phyloP scores from a whole-genome alignment of 805 yeast genomes.

The Yarrowia sp. region DNA sequence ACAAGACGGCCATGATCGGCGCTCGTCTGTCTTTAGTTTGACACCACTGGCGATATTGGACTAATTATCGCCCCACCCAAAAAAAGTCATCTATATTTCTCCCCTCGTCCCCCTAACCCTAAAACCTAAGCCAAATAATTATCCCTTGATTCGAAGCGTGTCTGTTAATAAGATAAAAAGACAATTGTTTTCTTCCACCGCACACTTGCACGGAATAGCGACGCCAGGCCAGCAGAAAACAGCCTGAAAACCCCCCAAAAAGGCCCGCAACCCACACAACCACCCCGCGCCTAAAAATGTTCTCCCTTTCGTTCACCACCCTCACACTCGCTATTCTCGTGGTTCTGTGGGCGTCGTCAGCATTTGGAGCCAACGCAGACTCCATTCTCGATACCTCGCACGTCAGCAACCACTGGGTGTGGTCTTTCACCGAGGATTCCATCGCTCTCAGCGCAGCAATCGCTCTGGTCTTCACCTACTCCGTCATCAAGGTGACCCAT shows the following conservation, averaged over 20 bases:
- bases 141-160: slow-evolving; percentile 20
- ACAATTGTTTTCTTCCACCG: neutral
- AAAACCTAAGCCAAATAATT: slow-evolving; percentile 21
- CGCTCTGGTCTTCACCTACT: slow-evolving; percentile 19
- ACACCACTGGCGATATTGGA: too few species aligned
- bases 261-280: neutral
- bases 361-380: slow-evolving; percentile 20
- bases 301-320: slow-evolving; percentile 20
- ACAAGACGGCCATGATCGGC: too few species aligned
- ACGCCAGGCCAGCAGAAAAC: neutral
- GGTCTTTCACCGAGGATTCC: slow-evolving; percentile 25
- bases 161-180: neutral
- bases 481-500: slow-evolving; percentile 17
- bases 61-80: too few species aligned
- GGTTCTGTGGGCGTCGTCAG: slow-evolving; percentile 21
- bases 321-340: slow-evolving; percentile 23
- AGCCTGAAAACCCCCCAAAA: too few species aligned
- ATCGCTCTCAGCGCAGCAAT: slow-evolving; percentile 16
- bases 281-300: neutral
- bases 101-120: slow-evolving; percentile 12
- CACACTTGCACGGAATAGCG: neutral
- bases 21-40: too few species aligned
- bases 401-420: slow-evolving; percentile 23
- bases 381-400: slow-evolving; percentile 22
- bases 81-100: too few species aligned